A percentile compares a stretch with the other conserved stretches of the same genome.
phyloP scores from a whole-genome alignment of 306 rosid genomes.

The Prunus salicina region DNA sequence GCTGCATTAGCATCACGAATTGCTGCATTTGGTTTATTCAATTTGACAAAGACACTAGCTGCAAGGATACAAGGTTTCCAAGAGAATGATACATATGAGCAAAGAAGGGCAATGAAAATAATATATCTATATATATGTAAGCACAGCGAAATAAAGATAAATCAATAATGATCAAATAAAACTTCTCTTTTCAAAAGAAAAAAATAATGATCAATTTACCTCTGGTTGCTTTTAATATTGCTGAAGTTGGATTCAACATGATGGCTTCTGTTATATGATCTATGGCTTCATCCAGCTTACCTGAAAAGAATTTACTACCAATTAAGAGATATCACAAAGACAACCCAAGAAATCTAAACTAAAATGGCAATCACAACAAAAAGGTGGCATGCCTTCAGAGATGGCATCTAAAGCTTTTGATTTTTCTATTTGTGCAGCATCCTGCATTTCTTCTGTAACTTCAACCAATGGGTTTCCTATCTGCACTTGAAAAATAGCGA shows the following conservation, averaged over 20 bases:
- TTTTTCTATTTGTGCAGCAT: slow-evolving; percentile 64
- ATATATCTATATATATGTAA: neutral
- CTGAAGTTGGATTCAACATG: slow-evolving; percentile 69
- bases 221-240: slow-evolving; percentile 79
- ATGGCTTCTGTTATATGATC: slow-evolving; percentile 71
- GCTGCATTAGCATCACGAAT: slow-evolving; percentile 81
- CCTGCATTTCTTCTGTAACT: slow-evolving; percentile 62
- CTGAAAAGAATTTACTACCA: slow-evolving; percentile 36
- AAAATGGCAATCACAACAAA: neutral
- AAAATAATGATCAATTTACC: slow-evolving; percentile 31
- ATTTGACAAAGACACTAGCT: slow-evolving; percentile 61
- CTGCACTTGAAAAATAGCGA: slow-evolving; percentile 33
- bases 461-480: slow-evolving; percentile 60
- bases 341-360: slow-evolving; percentile 7
- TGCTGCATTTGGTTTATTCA: slow-evolving; percentile 86
- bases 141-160: neutral
- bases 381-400: slow-evolving; percentile 47
- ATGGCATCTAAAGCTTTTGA: slow-evolving; percentile 55
- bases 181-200: neutral
- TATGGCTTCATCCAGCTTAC: slow-evolving; percentile 64
- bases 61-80: slow-evolving; percentile 23
- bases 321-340: slow-evolving; percentile 3
- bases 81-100: slow-evolving; percentile 7
- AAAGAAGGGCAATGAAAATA: slow-evolving; percentile 8
- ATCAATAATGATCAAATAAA: neutral